Conservation (phyloP, 2,329 filamentous ascomycete genomes). For the Simplicillium sp. region DNA sequence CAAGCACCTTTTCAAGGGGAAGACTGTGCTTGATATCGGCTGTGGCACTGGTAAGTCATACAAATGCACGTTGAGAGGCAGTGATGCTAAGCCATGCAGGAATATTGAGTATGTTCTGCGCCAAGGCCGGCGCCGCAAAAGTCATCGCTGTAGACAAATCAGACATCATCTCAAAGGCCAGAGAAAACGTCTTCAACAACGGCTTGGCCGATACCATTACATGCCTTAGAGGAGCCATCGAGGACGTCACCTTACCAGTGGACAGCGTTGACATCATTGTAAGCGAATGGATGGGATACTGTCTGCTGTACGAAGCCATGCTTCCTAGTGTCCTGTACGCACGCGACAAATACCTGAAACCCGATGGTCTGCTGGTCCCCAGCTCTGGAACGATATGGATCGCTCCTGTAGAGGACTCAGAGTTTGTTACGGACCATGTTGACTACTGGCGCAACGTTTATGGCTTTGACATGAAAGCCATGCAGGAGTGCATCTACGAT, state of each 20-base stretch:
- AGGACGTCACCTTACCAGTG: slow-evolving; percentile 73
- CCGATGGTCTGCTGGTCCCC: slow-evolving; percentile 75
- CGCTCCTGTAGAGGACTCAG: slow-evolving; percentile 68
- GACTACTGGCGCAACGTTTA: slow-evolving; percentile 89
- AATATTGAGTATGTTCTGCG: slow-evolving; percentile 91
- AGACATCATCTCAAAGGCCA: slow-evolving; percentile 78
- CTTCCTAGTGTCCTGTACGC: slow-evolving; percentile 85
- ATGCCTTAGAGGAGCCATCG: slow-evolving; percentile 75
- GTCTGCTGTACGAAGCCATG: slow-evolving; percentile 90
- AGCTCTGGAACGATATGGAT: slow-evolving; percentile 77
- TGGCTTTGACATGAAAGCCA: slow-evolving; percentile 87
- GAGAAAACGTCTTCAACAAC: slow-evolving; percentile 77
- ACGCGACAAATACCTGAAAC: slow-evolving; percentile 73
- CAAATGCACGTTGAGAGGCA: not conserved
- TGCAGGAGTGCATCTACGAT: slow-evolving; percentile 74
- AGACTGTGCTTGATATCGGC: slow-evolving; percentile 83
- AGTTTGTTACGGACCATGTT: slow-evolving; percentile 69
- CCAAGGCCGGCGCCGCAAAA: slow-evolving; percentile 74
- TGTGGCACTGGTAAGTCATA: slow-evolving; percentile 55
- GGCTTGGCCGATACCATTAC: slow-evolving; percentile 65
- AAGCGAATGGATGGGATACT: slow-evolving; percentile 98
- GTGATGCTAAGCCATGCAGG: slow-evolving; percentile 29
- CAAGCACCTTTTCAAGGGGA: slow-evolving; percentile 76
- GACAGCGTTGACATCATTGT: slow-evolving; percentile 87
- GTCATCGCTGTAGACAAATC: slow-evolving; percentile 92